phyloP scores from a whole-genome alignment of 345 rosid species.

The Ceriops zippeliana region DNA sequence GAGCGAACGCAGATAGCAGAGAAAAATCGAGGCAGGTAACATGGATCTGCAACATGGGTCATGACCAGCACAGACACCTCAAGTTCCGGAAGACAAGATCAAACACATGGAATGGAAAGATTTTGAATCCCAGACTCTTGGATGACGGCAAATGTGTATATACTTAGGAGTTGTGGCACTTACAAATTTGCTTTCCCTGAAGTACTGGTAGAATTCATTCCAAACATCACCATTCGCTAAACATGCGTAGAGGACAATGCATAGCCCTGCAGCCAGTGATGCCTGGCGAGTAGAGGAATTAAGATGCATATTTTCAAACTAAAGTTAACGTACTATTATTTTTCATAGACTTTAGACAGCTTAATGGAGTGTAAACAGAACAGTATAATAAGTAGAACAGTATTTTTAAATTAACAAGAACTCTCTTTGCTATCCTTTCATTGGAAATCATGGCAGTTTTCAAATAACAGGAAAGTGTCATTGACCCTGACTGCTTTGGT shows the following conservation, averaged over 20 bases:
- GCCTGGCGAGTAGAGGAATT: constrained; percentile 45
- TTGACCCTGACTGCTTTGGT: not conserved
- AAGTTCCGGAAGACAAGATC: not conserved
- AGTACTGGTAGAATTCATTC: constrained; percentile 74
- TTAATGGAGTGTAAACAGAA: not conserved
- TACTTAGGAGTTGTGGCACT: constrained; percentile 17
- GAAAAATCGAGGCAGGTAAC: constrained; percentile 63
- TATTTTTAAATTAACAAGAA: no score
- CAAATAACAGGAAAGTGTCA: no score
- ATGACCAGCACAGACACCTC: constrained; percentile 2
- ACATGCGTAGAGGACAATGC: constrained; percentile 50
- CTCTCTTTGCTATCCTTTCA: not conserved
- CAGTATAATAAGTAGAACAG: not conserved
- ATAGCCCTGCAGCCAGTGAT: constrained; percentile 59
- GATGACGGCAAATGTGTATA: not conserved
- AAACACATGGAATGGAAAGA: no score
- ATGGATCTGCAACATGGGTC: constrained; percentile 54
- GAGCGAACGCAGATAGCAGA: constrained; percentile 75
- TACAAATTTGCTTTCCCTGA: constrained; percentile 79
- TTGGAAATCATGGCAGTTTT: not conserved
- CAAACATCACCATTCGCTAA: constrained; percentile 49
- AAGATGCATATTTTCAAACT: constrained; percentile 7
- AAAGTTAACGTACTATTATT: not conserved
- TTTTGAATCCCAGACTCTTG: not conserved
- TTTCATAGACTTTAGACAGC: not conserved